Base-by-base conservation (phyloP, 2,329 filamentous ascomycete genomes). In the Pseudocercospora musae region DNA sequence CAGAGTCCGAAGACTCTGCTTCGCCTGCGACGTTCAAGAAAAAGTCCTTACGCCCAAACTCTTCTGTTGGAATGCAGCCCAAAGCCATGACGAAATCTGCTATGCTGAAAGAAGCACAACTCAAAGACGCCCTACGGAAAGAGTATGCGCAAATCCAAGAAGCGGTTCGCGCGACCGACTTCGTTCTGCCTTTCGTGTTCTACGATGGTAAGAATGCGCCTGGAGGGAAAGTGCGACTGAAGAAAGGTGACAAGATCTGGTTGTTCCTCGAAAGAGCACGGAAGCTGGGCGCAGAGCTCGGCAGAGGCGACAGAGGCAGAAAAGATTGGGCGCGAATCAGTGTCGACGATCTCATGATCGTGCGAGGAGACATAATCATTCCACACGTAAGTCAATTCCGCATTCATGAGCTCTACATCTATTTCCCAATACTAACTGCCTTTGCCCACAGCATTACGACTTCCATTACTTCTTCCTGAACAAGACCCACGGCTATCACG, bases 401-500 rank as follows among this genome's bases (percentile, higher is more conserved):
- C n/a, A n/a, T n/a, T 57, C 18, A 27, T 29, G 15, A 33, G 13
- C 13, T 29, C 31, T 27, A 52, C 20, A 57, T 31, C 37, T 20
- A 33, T 40, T 18, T 11, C 21, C 62, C 25, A 62, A 65, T 65
- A 54, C 62, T 59, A 44, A 49, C 18, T 40, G 3, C 58, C 57
- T 40, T 23, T 18, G 3, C 3, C 42, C 40, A 11, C 27, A 98
- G 92, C 95, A 99, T 77, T 97, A 96, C 74, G 94, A 98, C 68
- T 92, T 99, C 75, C 95, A 98, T 76, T 95, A 94, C 78, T 98
- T 99, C 78, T 87, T 97, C 74, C 89, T 96, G 76, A 97, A 98
- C 76, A 91, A 89, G 72, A 90, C 87, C 25, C 77, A 86, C 1
- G 91, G 90, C 1, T 88, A 90, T n/a, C 86, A 87, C 40, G 89